These are phyloP conservation scores for Leucaena leucocephala DNA, from an alignment of 306 rosid genomes.

Conservation along the genomic window DNA sequence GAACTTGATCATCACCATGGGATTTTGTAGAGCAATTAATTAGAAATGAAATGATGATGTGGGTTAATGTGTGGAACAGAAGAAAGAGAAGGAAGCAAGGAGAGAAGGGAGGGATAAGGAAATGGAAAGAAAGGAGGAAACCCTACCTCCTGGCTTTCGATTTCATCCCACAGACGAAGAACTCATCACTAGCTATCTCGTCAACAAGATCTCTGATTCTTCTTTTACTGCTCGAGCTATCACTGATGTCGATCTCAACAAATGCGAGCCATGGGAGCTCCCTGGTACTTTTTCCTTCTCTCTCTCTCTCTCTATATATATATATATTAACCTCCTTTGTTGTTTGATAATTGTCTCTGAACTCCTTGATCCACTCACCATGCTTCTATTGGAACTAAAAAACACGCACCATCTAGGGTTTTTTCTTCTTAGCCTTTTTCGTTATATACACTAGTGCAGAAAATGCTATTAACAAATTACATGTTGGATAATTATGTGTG, in stretches of 20 bases:
- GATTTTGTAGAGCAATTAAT: background rate
- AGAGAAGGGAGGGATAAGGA: constrained; percentile 46
- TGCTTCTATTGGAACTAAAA: too few species aligned
- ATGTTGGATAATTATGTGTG: background rate
- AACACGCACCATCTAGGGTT: constrained; percentile 22
- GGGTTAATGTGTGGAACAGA: constrained; percentile 44
- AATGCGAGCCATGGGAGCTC: constrained; percentile 97
- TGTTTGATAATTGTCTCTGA: too few species aligned
- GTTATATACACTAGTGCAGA: background rate
- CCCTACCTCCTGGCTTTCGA: constrained; percentile 86
- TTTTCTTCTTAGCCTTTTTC: background rate
- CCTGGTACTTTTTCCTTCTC: constrained; percentile 56
- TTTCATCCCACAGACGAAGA: constrained; percentile 98
- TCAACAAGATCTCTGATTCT: constrained; percentile 78
- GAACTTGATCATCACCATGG: background rate
- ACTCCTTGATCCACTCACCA: background rate
- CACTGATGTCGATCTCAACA: constrained; percentile 90
- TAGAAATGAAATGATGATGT: background rate
- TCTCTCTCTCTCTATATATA: too few species aligned
- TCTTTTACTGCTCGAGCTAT: constrained; percentile 71
- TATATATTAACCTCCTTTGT: too few species aligned
- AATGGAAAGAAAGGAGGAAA: constrained; percentile 68
- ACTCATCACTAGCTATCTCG: constrained; percentile 73
- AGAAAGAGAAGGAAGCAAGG: constrained; percentile 46
- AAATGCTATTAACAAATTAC: too few species aligned